phyloP scores from a whole-genome alignment of 2,329 filamentous ascomycete species.

The Clonostachys byssicola region DNA sequence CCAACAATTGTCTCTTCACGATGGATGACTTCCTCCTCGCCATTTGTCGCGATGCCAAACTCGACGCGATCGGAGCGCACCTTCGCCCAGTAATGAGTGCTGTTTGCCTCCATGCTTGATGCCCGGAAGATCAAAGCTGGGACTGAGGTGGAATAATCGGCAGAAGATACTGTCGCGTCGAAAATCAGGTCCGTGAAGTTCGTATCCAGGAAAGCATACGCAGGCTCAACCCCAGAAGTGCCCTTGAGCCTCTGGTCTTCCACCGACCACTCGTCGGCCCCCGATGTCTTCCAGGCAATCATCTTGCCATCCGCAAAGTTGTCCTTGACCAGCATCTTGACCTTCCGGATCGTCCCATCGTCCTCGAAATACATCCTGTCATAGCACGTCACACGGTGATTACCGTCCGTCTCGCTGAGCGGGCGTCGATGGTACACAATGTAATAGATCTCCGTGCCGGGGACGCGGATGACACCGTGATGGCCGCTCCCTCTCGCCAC shows the following conservation, averaged over 20 bases:
- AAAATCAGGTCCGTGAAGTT: constrained; percentile 23
- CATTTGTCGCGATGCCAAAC: constrained; percentile 8
- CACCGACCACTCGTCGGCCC: constrained; percentile 13
- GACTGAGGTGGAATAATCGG: constrained; percentile 12
- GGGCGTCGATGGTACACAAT: constrained; percentile 40
- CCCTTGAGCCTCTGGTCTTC: constrained; percentile 12
- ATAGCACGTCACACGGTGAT: constrained; percentile 41
- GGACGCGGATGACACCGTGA: constrained; percentile 37
- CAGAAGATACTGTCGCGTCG: constrained; percentile 14
- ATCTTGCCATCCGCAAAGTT: constrained; percentile 32
- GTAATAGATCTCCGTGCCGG: constrained; percentile 39
- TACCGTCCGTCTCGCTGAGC: constrained; percentile 34
- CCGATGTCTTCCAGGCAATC: constrained; percentile 25
- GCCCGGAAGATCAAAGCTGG: constrained; percentile 21
- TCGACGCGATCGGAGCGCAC: constrained; percentile 11
- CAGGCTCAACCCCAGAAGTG: constrained; percentile 4
- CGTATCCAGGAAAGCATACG: constrained; percentile 22
- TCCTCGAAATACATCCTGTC: constrained; percentile 42
- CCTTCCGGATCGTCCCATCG: constrained; percentile 32
- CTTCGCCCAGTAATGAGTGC: constrained; percentile 13
- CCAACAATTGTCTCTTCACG: too few relatives aligned
- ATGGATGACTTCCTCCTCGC: too few relatives aligned
- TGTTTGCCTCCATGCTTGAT: constrained; percentile 4
- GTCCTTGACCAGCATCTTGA: constrained; percentile 38
- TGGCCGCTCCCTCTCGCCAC: constrained; percentile 38